Percentiles rank a stretch among this genome's conserved stretches.
Evolutionary conservation across 23 red algal genomes (phyloP).

Genomic region (Cyanidiococcus yangmingshanensis): DNA sequence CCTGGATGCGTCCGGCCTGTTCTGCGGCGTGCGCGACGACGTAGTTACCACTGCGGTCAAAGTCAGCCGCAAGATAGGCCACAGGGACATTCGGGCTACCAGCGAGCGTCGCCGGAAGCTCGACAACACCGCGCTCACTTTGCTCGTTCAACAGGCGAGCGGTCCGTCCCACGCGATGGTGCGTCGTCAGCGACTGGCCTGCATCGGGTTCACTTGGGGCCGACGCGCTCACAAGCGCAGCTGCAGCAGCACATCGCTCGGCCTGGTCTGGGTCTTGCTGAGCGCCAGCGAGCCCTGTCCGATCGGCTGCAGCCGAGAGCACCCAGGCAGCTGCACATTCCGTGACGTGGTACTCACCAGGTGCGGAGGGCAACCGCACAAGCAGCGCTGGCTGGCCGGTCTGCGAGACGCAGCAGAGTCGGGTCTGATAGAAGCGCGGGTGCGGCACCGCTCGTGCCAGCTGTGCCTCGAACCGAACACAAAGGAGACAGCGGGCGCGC

Average conservation of each 20-base stretch:
- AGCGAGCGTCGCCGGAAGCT: neutral
- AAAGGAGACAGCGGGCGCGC: neutral
- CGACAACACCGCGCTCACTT: neutral
- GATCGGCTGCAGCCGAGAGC: neutral
- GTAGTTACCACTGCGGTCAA: neutral
- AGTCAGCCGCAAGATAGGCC: neutral
- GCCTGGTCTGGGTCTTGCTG: neutral
- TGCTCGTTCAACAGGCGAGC: neutral
- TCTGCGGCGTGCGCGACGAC: neutral
- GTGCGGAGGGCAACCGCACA: neutral
- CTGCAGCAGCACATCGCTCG: neutral
- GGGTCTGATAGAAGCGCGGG: neutral
- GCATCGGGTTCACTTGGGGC: neutral
- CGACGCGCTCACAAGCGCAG: neutral
- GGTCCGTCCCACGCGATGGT: neutral
- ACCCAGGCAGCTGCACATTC: neutral
- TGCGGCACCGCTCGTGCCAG: neutral
- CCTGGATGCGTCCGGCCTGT: neutral
- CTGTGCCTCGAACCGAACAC: slow-evolving; percentile 8
- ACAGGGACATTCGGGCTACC: neutral
- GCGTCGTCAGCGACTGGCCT: neutral
- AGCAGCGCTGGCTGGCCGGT: neutral
- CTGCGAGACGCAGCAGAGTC: slow-evolving; percentile 13
- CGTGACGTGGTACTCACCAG: neutral
- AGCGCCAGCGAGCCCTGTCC: neutral